Evolutionary conservation across 768 basidiomycete species (phyloP).

Genomic region (Mycena pura): DNA sequence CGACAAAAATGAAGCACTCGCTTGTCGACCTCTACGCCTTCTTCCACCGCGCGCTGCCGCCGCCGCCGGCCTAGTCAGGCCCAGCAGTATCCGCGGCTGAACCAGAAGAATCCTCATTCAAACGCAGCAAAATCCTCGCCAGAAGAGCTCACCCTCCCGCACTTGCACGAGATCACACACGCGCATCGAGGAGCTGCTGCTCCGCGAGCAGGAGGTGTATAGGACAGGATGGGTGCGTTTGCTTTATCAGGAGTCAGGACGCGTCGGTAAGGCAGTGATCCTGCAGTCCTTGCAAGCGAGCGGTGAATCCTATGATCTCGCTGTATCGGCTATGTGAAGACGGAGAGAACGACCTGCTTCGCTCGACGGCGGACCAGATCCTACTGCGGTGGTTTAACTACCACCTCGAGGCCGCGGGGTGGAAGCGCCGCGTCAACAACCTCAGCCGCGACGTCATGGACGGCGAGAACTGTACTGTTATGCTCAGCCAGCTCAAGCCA

Average conservation of each 20-base stretch:
- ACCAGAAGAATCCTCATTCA: conserved; percentile 45
- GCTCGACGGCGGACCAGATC: conserved; percentile 96
- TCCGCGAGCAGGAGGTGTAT: conserved; percentile 74
- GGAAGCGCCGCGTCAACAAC: conserved; percentile 93
- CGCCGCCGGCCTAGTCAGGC: too few species aligned
- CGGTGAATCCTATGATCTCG: conserved; percentile 91
- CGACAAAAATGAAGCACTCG: conserved; percentile 50
- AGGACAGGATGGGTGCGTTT: conserved; percentile 78
- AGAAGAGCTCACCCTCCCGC: conserved; percentile 62
- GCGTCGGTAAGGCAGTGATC: conserved; percentile 82
- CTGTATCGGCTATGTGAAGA: conserved; percentile 95
- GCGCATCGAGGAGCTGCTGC: conserved; percentile 73
- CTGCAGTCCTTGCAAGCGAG: conserved; percentile 78
- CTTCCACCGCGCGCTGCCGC: conserved; percentile 74
- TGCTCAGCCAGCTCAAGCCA: conserved; percentile 95
- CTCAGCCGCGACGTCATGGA: conserved; percentile 98
- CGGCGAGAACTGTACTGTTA: conserved; percentile 96
- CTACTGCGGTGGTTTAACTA: conserved; percentile 99
- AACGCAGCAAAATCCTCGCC: too few species aligned
- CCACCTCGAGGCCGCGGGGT: conserved; percentile 94
- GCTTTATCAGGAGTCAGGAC: too few species aligned
- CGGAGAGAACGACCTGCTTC: conserved; percentile 94
- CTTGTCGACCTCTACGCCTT: conserved; percentile 77
- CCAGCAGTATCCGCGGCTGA: too few species aligned
- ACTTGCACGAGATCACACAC: conserved; percentile 70